Base-by-base conservation (phyloP, 1,284 basidiomycete species). In the Sphagnurus paluster region DNA sequence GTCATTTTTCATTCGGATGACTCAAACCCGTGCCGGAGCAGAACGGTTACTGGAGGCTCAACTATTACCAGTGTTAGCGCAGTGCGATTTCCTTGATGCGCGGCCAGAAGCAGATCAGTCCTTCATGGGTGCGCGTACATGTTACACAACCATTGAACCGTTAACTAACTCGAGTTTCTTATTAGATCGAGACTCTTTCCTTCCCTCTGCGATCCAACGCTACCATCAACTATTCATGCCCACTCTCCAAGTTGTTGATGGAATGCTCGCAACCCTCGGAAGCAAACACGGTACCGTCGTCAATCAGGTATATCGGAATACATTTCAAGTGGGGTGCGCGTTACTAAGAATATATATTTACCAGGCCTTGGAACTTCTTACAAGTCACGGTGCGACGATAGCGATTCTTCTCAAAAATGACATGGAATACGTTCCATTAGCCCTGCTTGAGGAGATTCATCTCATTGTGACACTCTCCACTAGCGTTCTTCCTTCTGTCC, bases 141-240 rank as follows among this genome's bases (percentile, higher is more conserved):
- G 10, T n/a, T 39, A 5, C 23, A 7, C 28, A 30, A 30, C 7
- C 11, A 30, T 10, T 30, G 9, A 21, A 37, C 11, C 7, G 5
- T n/a, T 4, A 17, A 9, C 23, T 29, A 26, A 23, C 35, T 2
- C 14, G 2, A 14, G 6, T 20, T 7, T 38, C 1, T 19, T 9
- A 19, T 14, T 59, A 93, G 92, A 94, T 56, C 78, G 82, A 28
- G 87, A 93, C 57, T 82, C 82, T 26, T 95, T 96, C 75, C 71
- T 97, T 5, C 93, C 93, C 1, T 89, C 90, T 0, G 88, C 90
- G 0, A 78, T 90, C 10, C 88, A 92, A 50, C 80, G 93, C 29
- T 94, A 96, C 65, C 90, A 95, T 57, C 91, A 96, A 56, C 65
- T 97, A 5, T 79, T 96, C 51, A 79, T 91, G 64, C 93, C 93